Percentiles rank a stretch among this genome's conserved stretches.
Evolutionary conservation across 179 eudicot genomes (phyloP).

Genomic region (Drosera spatulata): DNA sequence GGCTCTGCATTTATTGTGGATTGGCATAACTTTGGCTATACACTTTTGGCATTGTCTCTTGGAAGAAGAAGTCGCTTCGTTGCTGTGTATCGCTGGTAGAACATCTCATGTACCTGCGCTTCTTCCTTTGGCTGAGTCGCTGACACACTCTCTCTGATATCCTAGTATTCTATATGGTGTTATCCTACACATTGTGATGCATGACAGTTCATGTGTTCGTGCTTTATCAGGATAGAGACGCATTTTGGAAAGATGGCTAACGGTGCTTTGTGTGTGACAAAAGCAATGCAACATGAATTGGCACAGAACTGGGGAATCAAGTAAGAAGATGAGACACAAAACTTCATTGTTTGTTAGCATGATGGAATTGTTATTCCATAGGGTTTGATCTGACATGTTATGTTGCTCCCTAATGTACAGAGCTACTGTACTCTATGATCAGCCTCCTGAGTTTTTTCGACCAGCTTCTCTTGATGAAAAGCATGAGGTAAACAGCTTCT

Average conservation of each 20-base stretch:
- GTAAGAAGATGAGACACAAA: slow-evolving; percentile 29
- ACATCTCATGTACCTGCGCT: slow-evolving; percentile 1
- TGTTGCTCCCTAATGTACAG: slow-evolving; percentile 16
- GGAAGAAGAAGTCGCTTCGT: slow-evolving; percentile 87
- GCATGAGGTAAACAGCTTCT: slow-evolving; percentile 46
- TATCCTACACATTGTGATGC: not conserved
- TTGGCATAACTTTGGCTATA: slow-evolving; percentile 99
- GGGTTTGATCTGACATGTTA: slow-evolving; percentile 2
- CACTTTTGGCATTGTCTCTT: slow-evolving; percentile 77
- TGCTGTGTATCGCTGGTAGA: slow-evolving; percentile 69
- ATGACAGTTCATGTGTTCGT: slow-evolving; percentile 8
- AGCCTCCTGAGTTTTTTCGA: slow-evolving; percentile 90
- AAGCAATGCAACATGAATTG: slow-evolving; percentile 96
- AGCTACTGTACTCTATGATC: slow-evolving; percentile 85
- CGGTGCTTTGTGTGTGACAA: slow-evolving; percentile 92
- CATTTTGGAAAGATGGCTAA: slow-evolving; percentile 80
- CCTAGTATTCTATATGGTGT: no score
- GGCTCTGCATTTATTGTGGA: slow-evolving; percentile 62
- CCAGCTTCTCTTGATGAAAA: slow-evolving; percentile 77
- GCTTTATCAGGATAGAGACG: slow-evolving; percentile 59
- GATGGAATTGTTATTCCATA: not conserved
- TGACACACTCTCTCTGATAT: not conserved
- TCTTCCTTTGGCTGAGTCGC: not conserved
- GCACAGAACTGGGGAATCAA: slow-evolving; percentile 84
- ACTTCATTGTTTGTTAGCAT: slow-evolving; percentile 1